phyloP scores from a whole-genome alignment of 2,329 filamentous ascomycete species.

The Fusarium virguliforme region DNA sequence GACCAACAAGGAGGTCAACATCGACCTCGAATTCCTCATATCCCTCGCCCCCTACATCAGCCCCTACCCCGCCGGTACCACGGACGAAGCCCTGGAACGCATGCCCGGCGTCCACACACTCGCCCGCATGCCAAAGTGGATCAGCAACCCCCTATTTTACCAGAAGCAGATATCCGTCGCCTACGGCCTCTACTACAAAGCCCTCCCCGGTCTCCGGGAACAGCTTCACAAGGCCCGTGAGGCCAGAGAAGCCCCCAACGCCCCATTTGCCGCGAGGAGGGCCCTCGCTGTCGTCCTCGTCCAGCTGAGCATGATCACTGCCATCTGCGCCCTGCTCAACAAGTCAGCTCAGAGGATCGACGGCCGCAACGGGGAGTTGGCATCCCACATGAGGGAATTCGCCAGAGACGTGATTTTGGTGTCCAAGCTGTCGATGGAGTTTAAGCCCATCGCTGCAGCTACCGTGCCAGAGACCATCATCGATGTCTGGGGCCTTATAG shows the following conservation, averaged over 20 bases:
- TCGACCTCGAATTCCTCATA: background rate
- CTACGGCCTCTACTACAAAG: background rate
- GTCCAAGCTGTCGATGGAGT: background rate
- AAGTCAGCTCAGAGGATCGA: background rate
- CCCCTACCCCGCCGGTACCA: background rate
- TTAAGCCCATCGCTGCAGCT: background rate
- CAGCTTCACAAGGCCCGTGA: background rate
- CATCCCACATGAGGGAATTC: background rate
- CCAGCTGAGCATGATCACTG: background rate
- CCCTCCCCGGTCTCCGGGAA: background rate
- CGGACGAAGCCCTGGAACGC: background rate
- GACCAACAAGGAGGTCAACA: background rate
- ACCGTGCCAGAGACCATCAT: background rate
- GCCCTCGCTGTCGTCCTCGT: background rate
- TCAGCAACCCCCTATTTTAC: background rate
- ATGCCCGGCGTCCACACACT: background rate
- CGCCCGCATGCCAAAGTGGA: background rate
- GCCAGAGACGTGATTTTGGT: background rate
- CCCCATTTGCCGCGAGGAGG: background rate
- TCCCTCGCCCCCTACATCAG: background rate
- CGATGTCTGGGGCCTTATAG: background rate
- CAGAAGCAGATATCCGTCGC: constrained; percentile 3
- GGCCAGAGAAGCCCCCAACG: background rate
- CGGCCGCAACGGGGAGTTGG: background rate
- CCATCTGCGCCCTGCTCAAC: background rate